These are phyloP conservation scores for Castanea mollissima DNA, from an alignment of 306 rosid species.

Conservation along the genomic window DNA sequence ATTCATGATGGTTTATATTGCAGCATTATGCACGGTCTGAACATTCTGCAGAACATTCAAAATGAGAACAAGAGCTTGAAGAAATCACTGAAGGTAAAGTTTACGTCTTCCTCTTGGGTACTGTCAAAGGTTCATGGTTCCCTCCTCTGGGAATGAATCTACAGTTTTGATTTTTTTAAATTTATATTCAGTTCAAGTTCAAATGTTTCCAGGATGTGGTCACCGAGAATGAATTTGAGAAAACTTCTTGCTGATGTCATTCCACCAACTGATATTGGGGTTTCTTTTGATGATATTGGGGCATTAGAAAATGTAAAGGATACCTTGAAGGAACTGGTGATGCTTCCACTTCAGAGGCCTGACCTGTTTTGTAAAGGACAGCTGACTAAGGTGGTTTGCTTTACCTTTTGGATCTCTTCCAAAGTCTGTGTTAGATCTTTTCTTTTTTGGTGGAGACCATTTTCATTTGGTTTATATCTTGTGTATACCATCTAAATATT, in stretches of 20 bases:
- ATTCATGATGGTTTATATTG: constrained; percentile 26
- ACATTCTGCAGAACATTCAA: constrained; percentile 69
- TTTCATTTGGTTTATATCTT: constrained; percentile 15
- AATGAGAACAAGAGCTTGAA: constrained; percentile 69
- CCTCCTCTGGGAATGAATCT: neutral
- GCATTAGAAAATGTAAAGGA: constrained; percentile 96
- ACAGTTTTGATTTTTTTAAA: neutral
- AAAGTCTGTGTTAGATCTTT: neutral
- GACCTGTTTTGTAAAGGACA: constrained; percentile 92
- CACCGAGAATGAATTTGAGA: constrained; percentile 93
- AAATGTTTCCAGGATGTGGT: constrained; percentile 71
- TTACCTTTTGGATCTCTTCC: neutral
- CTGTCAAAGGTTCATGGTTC: neutral
- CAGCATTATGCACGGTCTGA: constrained; percentile 77
- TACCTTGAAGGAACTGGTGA: constrained; percentile 92
- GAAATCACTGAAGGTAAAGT: constrained; percentile 75
- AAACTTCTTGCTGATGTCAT: constrained; percentile 89
- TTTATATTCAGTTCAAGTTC: neutral
- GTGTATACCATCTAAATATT: constrained; percentile 2
- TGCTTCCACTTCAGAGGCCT: constrained; percentile 98
- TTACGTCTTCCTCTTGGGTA: neutral
- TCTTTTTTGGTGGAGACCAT: neutral
- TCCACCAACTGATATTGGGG: constrained; percentile 89
- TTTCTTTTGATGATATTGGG: constrained; percentile 92
- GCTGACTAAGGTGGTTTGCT: constrained; percentile 63